Evolutionary conservation across 2,329 filamentous ascomycete species (phyloP), one percentile per base, ranked within the genome.

Genomic region (Aspergillus vadensis): DNA sequence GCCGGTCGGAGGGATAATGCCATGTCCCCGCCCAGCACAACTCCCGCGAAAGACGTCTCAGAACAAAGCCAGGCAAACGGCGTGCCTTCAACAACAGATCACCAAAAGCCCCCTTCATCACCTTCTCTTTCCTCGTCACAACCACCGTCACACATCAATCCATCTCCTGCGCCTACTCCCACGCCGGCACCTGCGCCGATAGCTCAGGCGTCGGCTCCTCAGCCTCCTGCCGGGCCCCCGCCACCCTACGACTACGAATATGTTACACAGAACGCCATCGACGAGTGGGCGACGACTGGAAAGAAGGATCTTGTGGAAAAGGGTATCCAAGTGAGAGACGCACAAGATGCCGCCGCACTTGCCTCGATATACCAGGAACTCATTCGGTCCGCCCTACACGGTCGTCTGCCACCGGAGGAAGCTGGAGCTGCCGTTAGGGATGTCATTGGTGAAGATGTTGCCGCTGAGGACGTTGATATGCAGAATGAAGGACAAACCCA

Each of bases 321-420:
- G 67, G 90, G 88, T 23, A 74, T 84, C 47, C 82, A 87, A 67
- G 88, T 89, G 51, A 85, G 87, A 67, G 79, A 85, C 38, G 84
- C 89, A 65, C 86, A 90, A 66, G 88, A 96, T 70, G 79, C 85
- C 7, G 81, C 88, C 49, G 85, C 87, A 59, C 79, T 96, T 39
- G 87, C 88, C 30, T 84, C 84, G 14, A 80, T 97, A 21, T 92
- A 93, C 67, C 91, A 97, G 77, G 95, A 99, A 74, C 85, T 97
- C 39, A 85, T 95, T 38, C 87, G 89, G 63, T 87, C 91, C 36
- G 88, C 89, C 17, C 78, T 96, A 12, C 88, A 92, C 70, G 84
- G 83, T 44, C 85, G 88, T 52, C 76, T 97, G 49, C 81, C 85
- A 41, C 82, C 91, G 2, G 73, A 77, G 5, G 89, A 93, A 68